phyloP scores from a whole-genome alignment of 139 green algal species.

The Chara braunii region DNA sequence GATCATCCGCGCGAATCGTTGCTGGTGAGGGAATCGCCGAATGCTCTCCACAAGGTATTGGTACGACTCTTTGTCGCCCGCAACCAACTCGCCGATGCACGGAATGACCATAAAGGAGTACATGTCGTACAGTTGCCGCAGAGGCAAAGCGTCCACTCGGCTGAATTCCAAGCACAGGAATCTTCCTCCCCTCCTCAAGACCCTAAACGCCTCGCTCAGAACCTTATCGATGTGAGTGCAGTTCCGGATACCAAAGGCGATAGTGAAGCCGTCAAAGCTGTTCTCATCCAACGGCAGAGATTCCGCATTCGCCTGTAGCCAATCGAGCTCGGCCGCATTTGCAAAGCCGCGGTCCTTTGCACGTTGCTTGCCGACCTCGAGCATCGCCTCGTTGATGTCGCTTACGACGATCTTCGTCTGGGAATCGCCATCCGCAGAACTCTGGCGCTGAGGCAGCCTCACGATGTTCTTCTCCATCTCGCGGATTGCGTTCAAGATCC shows the following conservation, averaged over 20 bases:
- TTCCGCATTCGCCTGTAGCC: conserved; percentile 82
- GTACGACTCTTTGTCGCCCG: conserved; percentile 77
- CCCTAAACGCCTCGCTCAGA: conserved; percentile 72
- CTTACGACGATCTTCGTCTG: conserved; percentile 65
- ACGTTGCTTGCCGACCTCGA: conserved; percentile 67
- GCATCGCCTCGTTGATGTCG: conserved; percentile 94
- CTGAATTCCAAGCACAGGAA: conserved; percentile 94
- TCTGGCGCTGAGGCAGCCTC: not conserved
- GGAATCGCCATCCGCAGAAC: too few relatives aligned
- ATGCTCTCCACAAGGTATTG: conserved; percentile 98
- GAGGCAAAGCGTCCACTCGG: conserved; percentile 53
- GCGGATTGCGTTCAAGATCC: conserved; percentile 4
- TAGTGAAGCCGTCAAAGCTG: conserved; percentile 84
- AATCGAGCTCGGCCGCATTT: conserved; percentile 50
- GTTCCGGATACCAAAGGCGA: conserved; percentile 97
- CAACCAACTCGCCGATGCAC: conserved; percentile 73
- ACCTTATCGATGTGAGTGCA: conserved; percentile 72
- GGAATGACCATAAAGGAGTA: conserved; percentile 96
- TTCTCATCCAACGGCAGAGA: conserved; percentile 63
- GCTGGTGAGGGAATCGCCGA: conserved; percentile 74
- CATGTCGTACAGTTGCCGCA: conserved; percentile 77
- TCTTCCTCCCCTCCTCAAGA: conserved; percentile 71
- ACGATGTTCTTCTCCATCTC: not conserved
- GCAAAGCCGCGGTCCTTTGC: conserved; percentile 35
- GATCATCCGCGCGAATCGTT: conserved; percentile 73